Conservation (phyloP, 257 asterid genomes). For the Leptodermis oblonga region DNA sequence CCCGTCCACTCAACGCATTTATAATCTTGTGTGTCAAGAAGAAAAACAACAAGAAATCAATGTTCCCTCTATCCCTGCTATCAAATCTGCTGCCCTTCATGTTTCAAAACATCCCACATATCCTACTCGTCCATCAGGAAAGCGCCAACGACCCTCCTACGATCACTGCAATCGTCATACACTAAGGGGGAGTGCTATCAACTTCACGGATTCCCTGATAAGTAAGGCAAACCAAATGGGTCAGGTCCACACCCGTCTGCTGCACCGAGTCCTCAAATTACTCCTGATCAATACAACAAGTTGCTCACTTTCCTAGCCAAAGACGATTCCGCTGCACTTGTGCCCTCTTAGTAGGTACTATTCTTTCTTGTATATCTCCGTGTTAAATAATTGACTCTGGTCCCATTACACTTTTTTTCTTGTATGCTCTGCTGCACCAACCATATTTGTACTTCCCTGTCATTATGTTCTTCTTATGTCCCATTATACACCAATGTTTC, state of each 20-base stretch:
- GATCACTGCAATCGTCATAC: background rate
- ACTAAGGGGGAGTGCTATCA: background rate
- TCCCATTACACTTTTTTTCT: too few species aligned
- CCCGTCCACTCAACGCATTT: too few species aligned
- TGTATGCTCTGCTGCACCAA: too few species aligned
- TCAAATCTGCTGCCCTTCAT: too few species aligned
- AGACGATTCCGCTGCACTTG: constrained; percentile 4
- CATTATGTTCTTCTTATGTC: constrained; percentile 4
- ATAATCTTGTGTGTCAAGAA: too few species aligned
- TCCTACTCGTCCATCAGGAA: background rate
- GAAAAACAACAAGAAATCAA: too few species aligned
- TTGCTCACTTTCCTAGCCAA: constrained; percentile 6
- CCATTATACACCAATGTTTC: background rate
- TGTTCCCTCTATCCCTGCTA: too few species aligned
- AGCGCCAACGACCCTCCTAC: constrained; percentile 11
- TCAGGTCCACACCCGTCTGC: background rate
- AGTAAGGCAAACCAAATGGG: background rate
- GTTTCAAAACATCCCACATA: too few species aligned
- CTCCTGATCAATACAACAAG: background rate
- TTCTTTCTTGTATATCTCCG: too few species aligned
- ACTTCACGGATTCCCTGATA: background rate
- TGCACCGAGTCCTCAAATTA: background rate
- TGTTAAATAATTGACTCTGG: constrained; percentile 10
- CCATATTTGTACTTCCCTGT: constrained; percentile 7
- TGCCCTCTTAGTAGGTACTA: constrained; percentile 3